A percentile compares a stretch with the other conserved stretches of the same genome.
Evolutionary conservation across 768 basidiomycete genomes (phyloP).

Genomic region (Naganishia onofrii): DNA sequence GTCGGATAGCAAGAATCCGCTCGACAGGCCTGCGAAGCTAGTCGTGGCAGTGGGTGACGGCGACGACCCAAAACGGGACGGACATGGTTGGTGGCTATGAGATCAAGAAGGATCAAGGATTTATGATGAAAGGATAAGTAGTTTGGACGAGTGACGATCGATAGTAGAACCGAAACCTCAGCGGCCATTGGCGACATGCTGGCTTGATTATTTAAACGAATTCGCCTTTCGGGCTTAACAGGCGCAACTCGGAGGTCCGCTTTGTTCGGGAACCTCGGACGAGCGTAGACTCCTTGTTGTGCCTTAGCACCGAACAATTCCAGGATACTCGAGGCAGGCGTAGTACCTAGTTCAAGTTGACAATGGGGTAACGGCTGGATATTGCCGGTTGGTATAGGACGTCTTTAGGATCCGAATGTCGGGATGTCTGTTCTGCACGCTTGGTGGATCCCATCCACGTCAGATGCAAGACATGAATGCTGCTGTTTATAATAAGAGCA

Average conservation of each 20-base stretch:
- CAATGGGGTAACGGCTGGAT: neutral
- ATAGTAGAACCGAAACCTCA: too few relatives aligned
- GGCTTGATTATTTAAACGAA: neutral
- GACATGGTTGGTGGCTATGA: neutral
- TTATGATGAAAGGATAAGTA: neutral
- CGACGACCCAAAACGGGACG: neutral
- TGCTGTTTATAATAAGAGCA: constrained; percentile 14
- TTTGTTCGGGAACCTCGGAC: constrained; percentile 1
- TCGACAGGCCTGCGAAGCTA: too few relatives aligned
- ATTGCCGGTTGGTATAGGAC: neutral
- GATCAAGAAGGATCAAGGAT: neutral
- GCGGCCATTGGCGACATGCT: neutral
- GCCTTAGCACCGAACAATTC: neutral
- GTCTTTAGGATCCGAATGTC: neutral
- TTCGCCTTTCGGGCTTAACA: neutral
- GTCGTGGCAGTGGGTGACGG: too few relatives aligned
- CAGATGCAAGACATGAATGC: neutral
- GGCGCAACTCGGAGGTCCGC: neutral
- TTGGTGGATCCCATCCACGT: neutral
- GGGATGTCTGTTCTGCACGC: neutral
- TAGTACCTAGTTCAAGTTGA: neutral
- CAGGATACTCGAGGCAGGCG: neutral
- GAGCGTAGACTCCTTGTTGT: neutral
- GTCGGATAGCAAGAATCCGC: too few relatives aligned
- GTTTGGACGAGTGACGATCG: too few relatives aligned